phyloP scores from a whole-genome alignment of 2,329 filamentous ascomycete species.

The Xenosphaeropsis pyriputrescens region DNA sequence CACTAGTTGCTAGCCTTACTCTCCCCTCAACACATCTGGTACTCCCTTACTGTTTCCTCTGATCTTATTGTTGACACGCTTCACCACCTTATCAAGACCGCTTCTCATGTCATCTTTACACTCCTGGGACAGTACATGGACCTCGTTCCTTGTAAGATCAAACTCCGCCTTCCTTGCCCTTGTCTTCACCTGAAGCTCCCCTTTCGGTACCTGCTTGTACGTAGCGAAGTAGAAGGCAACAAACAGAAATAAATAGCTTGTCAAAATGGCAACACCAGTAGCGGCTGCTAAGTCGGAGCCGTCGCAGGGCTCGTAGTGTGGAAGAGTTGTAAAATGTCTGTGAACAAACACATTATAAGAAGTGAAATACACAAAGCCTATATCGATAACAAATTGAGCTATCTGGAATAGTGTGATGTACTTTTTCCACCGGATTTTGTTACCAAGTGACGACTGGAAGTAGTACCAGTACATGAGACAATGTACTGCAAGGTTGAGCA shows the following conservation, averaged over 20 bases:
- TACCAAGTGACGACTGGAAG: slow-evolving; percentile 14
- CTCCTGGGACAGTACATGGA: too few species aligned
- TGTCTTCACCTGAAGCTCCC: too few species aligned
- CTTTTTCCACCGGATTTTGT: slow-evolving; percentile 14
- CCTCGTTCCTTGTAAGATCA: too few species aligned
- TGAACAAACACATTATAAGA: slow-evolving; percentile 12
- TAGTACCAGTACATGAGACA: slow-evolving; percentile 19
- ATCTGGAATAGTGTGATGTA: slow-evolving; percentile 16
- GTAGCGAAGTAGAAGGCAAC: slow-evolving; percentile 14
- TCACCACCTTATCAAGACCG: too few species aligned
- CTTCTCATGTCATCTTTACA: too few species aligned
- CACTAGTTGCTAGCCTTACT: too few species aligned
- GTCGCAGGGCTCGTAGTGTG: slow-evolving; percentile 10
- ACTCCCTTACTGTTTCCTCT: too few species aligned
- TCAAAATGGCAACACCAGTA: slow-evolving; percentile 10
- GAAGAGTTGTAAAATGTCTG: slow-evolving; percentile 9
- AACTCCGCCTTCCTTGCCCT: too few species aligned
- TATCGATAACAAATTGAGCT: slow-evolving; percentile 15
- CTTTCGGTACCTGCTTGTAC: slow-evolving; percentile 7
- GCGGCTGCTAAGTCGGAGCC: slow-evolving; percentile 12
- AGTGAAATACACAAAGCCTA: slow-evolving; percentile 15
- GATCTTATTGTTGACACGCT: too few species aligned
- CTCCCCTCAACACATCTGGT: too few species aligned
- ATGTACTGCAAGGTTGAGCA: slow-evolving; percentile 14
- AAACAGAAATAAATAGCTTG: slow-evolving; percentile 13